Base-by-base conservation (phyloP, 2,329 filamentous ascomycete species). In the Xylaria hypoxylon region DNA sequence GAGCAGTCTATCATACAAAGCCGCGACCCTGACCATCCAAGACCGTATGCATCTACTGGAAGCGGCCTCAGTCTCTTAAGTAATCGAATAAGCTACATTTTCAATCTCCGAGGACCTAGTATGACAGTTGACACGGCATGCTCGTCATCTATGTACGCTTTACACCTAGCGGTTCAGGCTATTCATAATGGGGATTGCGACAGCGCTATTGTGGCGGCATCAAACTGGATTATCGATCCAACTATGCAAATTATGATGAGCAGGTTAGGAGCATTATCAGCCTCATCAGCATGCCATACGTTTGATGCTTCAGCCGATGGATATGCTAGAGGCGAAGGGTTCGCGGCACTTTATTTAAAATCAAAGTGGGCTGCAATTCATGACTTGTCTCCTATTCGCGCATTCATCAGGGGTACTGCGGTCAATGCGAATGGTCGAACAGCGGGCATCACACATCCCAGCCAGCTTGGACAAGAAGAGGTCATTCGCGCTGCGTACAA, bases 91-190 rank as follows among this genome's bases (percentile, higher is more conserved):
- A 55, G 68, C 72, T 31, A 75, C 68, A 2, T 79, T 68, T 42
- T 80, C 76, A 28, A 73, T 61, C n/a, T 73, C 15, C 71, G 77
- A 5, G 67, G 79, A 1, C 72, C 79, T 70, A 79, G 7, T 75
- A 71, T 79, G 15, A 73, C 73, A 10, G 62, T 79, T 26, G 75
- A 81, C 42, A 79, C 78, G 5, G 79, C 75, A 2, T 81, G 79
- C 59, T 79, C 77, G 1, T 74, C 74, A 22, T 73, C 71, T 22
- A 69, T 80, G 57, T 71, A 77, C 5, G 76, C 73, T 4, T 24
- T 77, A 1, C 74, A 77, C 48, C 44, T 72, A 44, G 75, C 71
- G 0, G 62, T 68, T 17, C 31, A 47, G 3, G 33, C 64, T 11
- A 68, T 73, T 3, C 26, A 45, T 2, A 63, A 53, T 28, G 65